A percentile compares a stretch with the other conserved stretches of the same genome.
Evolutionary conservation across 75 land plant species (phyloP).

Genomic region (Selaginella moellendorffii): DNA sequence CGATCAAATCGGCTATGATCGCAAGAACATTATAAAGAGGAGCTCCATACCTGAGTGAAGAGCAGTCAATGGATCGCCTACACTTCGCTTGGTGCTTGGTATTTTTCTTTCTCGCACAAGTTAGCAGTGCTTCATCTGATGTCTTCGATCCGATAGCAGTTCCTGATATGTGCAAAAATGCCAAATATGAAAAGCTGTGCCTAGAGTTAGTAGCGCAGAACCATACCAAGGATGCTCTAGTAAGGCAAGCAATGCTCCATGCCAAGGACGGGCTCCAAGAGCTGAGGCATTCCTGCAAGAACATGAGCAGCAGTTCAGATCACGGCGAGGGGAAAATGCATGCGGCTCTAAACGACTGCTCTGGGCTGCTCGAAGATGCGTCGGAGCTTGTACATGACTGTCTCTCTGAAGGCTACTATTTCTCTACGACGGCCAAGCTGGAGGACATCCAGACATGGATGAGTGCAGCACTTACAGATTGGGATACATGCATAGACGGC

Average conservation of each 20-base stretch:
- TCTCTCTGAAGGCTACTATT: not conserved
- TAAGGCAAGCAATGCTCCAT: not conserved
- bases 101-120: too few relatives aligned
- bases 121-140: too few relatives aligned
- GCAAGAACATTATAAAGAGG: too few relatives aligned
- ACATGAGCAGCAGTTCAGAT: not conserved
- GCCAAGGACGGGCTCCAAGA: not conserved
- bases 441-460: conserved; percentile 1
- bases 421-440: not conserved
- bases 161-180: not conserved
- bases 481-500: not conserved
- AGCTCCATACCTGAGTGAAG: too few relatives aligned
- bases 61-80: too few relatives aligned
- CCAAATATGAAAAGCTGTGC: not conserved
- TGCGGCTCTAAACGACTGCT: not conserved
- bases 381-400: not conserved
- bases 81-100: too few relatives aligned
- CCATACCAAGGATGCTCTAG: not conserved
- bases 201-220: not conserved
- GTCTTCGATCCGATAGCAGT: too few relatives aligned
- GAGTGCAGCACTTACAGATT: not conserved
- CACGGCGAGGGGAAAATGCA: not conserved
- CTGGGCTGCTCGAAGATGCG: not conserved
- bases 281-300: not conserved
- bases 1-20: too few relatives aligned